phyloP scores from a whole-genome alignment of 768 basidiomycete species.

The Botryobasidium botryosum region DNA sequence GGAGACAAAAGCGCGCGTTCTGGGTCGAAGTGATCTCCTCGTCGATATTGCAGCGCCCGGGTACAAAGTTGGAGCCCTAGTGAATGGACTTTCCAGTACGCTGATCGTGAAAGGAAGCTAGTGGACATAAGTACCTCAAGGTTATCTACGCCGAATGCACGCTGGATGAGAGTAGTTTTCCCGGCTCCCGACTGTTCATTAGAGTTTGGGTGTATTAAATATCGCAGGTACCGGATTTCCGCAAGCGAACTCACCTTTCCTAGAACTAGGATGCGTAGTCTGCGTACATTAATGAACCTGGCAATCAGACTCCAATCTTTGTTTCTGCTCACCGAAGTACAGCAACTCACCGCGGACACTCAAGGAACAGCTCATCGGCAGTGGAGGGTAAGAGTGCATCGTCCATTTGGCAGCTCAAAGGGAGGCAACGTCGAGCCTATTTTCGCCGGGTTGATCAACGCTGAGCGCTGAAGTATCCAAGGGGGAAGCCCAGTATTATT shows the following conservation, averaged over 20 bases:
- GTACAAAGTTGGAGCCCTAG: constrained; percentile 13
- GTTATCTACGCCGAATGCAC: constrained; percentile 17
- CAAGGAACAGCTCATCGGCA: no score
- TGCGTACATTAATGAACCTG: no score
- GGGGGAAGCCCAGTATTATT: no score
- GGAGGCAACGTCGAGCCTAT: no score
- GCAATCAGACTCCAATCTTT: no score
- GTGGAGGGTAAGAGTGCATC: no score
- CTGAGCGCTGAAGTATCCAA: no score
- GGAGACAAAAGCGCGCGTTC: constrained; percentile 19
- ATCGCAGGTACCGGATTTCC: not conserved
- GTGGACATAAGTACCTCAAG: constrained; percentile 6
- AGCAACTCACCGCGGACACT: no score
- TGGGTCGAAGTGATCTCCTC: constrained; percentile 13
- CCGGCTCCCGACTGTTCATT: constrained; percentile 15
- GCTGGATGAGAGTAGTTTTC: constrained; percentile 20
- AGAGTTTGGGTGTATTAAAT: not conserved
- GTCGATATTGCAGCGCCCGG: constrained; percentile 17
- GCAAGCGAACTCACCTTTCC: constrained; percentile 15
- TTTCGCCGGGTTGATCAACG: no score
- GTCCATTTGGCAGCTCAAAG: no score
- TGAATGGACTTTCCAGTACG: not conserved
- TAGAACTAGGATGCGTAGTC: constrained; percentile 18
- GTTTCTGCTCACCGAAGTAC: no score
- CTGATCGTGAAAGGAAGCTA: not conserved